These are phyloP conservation scores for Yamadazyma laniorum DNA, from an alignment of 805 yeast genomes.

Conservation along the genomic window DNA sequence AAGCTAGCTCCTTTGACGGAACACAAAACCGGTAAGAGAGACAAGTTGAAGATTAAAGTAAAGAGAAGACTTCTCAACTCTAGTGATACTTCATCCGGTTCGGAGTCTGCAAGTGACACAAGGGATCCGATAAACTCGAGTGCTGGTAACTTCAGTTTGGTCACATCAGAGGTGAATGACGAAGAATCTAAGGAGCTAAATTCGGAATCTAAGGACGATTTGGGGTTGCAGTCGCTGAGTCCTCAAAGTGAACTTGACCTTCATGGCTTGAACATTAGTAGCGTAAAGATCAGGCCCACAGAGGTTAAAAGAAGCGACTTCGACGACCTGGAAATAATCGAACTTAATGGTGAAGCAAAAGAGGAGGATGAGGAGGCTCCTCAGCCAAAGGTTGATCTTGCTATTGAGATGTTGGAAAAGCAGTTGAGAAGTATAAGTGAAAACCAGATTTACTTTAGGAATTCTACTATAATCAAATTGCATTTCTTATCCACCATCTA, in stretches of 20 bases:
- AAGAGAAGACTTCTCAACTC: conserved; percentile 6
- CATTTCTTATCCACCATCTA: conserved; percentile 9
- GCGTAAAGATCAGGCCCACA: conserved; percentile 3
- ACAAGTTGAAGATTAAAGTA: conserved; percentile 10
- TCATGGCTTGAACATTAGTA: neutral
- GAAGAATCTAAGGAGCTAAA: neutral
- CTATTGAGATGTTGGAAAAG: neutral
- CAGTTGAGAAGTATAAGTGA: neutral
- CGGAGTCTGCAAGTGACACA: too few relatives aligned
- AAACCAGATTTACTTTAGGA: conserved; percentile 7
- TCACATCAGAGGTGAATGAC: neutral
- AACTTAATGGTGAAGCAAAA: too few relatives aligned
- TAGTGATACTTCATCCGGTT: conserved; percentile 3
- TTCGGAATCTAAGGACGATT: conserved; percentile 1
- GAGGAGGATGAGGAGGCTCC: neutral
- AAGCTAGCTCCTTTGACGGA: conserved; percentile 8
- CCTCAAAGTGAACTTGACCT: conserved; percentile 3
- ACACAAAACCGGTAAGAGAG: conserved; percentile 10
- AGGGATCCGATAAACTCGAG: too few relatives aligned
- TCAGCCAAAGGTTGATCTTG: neutral
- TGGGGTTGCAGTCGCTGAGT: neutral
- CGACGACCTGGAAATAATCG: conserved; percentile 7
- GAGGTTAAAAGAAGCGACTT: conserved; percentile 2
- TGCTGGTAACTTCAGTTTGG: too few relatives aligned
- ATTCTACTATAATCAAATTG: conserved; percentile 10